Evolutionary conservation across 2,329 filamentous ascomycete species (phyloP).

Genomic region (Neoscytalidium dimidiatum): DNA sequence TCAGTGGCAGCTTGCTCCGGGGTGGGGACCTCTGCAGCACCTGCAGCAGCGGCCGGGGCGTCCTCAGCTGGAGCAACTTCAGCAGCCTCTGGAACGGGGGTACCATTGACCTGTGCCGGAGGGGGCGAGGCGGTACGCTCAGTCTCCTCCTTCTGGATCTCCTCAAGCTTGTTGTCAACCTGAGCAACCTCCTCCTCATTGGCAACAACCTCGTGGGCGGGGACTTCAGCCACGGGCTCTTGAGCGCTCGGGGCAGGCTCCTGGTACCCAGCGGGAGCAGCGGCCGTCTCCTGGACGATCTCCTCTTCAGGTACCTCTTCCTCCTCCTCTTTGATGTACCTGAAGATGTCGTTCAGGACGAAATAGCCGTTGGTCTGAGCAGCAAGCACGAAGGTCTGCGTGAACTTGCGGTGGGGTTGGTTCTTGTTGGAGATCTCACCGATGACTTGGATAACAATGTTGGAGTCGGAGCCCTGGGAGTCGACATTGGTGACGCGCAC

Average conservation of each 20-base stretch:
- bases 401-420: conserved; percentile 90
- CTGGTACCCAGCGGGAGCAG: conserved; percentile 38
- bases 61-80: conserved; percentile 43
- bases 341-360: conserved; percentile 96
- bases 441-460: conserved; percentile 97
- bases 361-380: conserved; percentile 97
- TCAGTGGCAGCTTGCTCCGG: conserved; percentile 37
- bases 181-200: conserved; percentile 48
- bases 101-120: conserved; percentile 38
- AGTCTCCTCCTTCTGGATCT: conserved; percentile 44
- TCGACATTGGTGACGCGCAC: conserved; percentile 98
- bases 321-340: conserved; percentile 82
- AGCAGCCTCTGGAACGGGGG: conserved; percentile 35
- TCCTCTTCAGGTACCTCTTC: conserved; percentile 62
- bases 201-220: conserved; percentile 38
- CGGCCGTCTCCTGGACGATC: conserved; percentile 31
- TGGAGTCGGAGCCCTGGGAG: conserved; percentile 86
- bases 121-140: conserved; percentile 28
- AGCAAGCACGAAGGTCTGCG: conserved; percentile 96
- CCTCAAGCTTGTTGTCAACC: conserved; percentile 77
- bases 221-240: conserved; percentile 32
- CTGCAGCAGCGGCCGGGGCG: conserved; percentile 35
- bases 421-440: conserved; percentile 96
- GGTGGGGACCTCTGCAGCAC: conserved; percentile 24
- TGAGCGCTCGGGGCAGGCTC: conserved; percentile 43